phyloP scores from a whole-genome alignment of 768 basidiomycete genomes.

The Rhodotorula babjevae region DNA sequence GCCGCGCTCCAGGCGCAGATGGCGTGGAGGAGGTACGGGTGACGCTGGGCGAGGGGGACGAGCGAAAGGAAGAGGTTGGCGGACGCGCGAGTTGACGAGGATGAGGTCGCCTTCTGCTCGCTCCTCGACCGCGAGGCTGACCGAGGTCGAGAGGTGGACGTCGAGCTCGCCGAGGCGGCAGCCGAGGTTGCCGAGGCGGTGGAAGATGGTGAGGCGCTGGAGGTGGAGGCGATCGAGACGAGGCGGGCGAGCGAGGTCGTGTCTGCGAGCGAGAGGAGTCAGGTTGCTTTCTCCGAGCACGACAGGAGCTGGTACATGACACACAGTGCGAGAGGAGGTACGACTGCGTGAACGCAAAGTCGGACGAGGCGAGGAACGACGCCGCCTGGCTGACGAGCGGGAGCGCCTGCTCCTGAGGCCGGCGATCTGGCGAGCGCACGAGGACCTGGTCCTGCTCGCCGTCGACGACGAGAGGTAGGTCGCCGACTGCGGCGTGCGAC shows the following conservation, averaged over 20 bases:
- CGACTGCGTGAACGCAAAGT: constrained; percentile 21
- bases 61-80: constrained; percentile 33
- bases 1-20: constrained; percentile 26
- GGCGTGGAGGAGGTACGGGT: constrained; percentile 18
- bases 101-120: too few relatives aligned
- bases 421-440: neutral
- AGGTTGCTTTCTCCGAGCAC: too few relatives aligned
- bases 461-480: too few relatives aligned
- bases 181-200: too few relatives aligned
- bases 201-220: neutral
- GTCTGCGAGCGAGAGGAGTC: neutral
- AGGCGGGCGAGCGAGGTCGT: constrained; percentile 23
- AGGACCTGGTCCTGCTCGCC: too few relatives aligned
- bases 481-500: neutral
- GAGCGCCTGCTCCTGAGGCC: neutral
- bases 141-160: too few relatives aligned
- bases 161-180: too few relatives aligned
- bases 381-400: constrained; percentile 10
- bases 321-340: constrained; percentile 23
- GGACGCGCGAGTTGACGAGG: neutral
- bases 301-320: too few relatives aligned
- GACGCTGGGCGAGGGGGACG: constrained; percentile 18
- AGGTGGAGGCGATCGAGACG: constrained; percentile 21
- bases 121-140: too few relatives aligned
- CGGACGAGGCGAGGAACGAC: constrained; percentile 15